Base-by-base conservation (phyloP, 768 basidiomycete species). In the Auricularia auricula-judae region DNA sequence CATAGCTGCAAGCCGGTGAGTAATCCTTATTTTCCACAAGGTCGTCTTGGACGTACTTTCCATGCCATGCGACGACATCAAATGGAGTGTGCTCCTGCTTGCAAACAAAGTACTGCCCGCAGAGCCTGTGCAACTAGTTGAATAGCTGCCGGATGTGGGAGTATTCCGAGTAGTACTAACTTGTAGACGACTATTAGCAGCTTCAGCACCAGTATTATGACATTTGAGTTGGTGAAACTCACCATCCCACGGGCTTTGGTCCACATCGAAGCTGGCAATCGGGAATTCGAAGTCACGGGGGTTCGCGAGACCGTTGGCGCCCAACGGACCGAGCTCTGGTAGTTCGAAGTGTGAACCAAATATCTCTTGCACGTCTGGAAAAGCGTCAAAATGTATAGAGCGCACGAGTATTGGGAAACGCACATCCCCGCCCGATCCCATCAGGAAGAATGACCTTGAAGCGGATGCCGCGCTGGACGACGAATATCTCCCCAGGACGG, bases 11-110 rank as follows among this genome's bases (percentile, higher is more conserved):
- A 3, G 2, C 16, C 7, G 42, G 65, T 67, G 11, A 18, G 23
- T 3, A 39, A 43, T 61, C 43, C 10, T 33, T 36, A 4, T 42
- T 12, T 18, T 53, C 44, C 2, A 7, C 39, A 42, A 3, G 39
- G 2, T 8, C 39, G 8, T 8, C 39, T 3, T 16, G 35, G 8
- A 74, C 82, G 62, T 71, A 85, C 84, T 84, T 86, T 72, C 85
- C 85, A 61, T 83, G 81, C 85, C 85, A 87, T 1, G 86, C 85
- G 34, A 87, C 86, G 47, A 87, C 86, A 70, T 88, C 86, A 71
- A 87, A 88, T 0, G 86, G 86, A 1, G 86, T 86, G 71, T 86
- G 83, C 54, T 83, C 79, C 66, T 87, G 84, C 47, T 75, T 73
- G 67, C 83, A 84, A 29, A 73, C 71, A 70, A 82, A 82, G 10